Conservation (phyloP, 1,284 basidiomycete species). For the Cerioporus squamosus region DNA sequence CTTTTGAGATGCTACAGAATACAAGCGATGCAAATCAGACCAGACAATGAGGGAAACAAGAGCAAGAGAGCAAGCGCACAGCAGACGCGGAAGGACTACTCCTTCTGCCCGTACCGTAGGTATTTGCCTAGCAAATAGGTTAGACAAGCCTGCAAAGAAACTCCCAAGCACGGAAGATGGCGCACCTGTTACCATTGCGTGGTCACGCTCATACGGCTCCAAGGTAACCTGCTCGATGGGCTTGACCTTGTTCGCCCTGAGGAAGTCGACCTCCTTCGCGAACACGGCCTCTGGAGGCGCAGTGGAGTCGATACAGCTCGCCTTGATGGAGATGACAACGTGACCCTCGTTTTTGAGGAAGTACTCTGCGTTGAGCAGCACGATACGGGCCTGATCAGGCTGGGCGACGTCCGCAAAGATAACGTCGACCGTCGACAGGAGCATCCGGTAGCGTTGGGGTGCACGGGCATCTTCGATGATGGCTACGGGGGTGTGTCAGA, state of each 20-base stretch:
- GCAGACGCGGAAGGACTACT: conserved; percentile 21
- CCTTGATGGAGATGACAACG: conserved; percentile 98
- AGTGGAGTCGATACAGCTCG: conserved; percentile 98
- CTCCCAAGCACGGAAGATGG: not conserved
- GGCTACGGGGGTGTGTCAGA: conserved; percentile 50
- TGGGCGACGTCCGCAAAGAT: conserved; percentile 99
- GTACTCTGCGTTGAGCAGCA: conserved; percentile 91
- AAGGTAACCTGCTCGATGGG: conserved; percentile 94
- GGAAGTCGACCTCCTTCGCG: conserved; percentile 84
- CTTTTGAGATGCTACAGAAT: conserved; percentile 27
- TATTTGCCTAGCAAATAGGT: conserved; percentile 48
- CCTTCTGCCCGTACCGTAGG: conserved; percentile 44
- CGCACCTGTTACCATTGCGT: conserved; percentile 80
- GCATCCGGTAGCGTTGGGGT: conserved; percentile 95
- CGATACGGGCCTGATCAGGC: conserved; percentile 97
- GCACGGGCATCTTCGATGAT: conserved; percentile 97
- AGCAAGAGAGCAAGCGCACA: conserved; percentile 14
- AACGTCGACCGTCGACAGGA: conserved; percentile 91
- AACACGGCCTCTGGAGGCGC: conserved; percentile 91
- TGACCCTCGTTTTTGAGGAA: conserved; percentile 97
- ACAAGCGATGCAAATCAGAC: conserved; percentile 27
- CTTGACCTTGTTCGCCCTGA: conserved; percentile 86
- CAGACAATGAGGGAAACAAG: conserved; percentile 15
- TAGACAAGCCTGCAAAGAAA: not conserved
- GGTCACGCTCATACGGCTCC: conserved; percentile 84